These are phyloP conservation scores for Hypoxylon sp. DNA, from an alignment of 2,329 filamentous ascomycete species.

Conservation along the genomic window DNA sequence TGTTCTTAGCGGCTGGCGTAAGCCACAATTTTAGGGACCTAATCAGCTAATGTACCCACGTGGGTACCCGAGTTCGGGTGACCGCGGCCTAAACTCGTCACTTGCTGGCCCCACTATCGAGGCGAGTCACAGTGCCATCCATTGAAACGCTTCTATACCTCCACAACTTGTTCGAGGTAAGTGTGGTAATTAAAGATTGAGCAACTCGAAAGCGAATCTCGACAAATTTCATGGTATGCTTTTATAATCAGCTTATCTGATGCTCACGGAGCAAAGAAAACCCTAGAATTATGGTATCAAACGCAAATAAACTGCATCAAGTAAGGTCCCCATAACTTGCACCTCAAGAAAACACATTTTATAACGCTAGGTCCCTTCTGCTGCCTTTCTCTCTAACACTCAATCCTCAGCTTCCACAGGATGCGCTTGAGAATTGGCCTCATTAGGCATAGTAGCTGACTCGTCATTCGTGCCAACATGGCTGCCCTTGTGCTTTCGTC, in stretches of 20 bases:
- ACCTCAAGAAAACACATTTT: conserved; percentile 21
- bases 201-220: background rate
- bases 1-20: conserved; percentile 7
- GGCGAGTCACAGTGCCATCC: background rate
- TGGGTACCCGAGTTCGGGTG: conserved; percentile 22
- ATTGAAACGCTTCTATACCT: conserved; percentile 7
- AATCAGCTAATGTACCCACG: conserved; percentile 14
- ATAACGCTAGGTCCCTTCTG: conserved; percentile 8
- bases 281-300: conserved; percentile 39
- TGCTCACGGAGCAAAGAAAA: conserved; percentile 12
- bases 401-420: conserved; percentile 23
- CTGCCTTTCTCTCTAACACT: conserved; percentile 3
- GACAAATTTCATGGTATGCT: background rate
- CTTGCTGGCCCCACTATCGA: conserved; percentile 14
- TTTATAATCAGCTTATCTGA: background rate
- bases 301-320: conserved; percentile 20
- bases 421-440: conserved; percentile 1
- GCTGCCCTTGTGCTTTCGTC: conserved; percentile 50
- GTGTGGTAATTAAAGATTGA: background rate
- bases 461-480: conserved; percentile 23
- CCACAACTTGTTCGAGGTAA: background rate
- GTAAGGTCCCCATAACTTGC: conserved; percentile 7
- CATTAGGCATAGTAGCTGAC: conserved; percentile 11
- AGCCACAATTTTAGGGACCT: conserved; percentile 28
- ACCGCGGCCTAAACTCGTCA: conserved; percentile 15